Evolutionary conservation across 306 rosid genomes (phyloP), one percentile per base, ranked within the genome.

Genomic region (Trifolium pratense): DNA sequence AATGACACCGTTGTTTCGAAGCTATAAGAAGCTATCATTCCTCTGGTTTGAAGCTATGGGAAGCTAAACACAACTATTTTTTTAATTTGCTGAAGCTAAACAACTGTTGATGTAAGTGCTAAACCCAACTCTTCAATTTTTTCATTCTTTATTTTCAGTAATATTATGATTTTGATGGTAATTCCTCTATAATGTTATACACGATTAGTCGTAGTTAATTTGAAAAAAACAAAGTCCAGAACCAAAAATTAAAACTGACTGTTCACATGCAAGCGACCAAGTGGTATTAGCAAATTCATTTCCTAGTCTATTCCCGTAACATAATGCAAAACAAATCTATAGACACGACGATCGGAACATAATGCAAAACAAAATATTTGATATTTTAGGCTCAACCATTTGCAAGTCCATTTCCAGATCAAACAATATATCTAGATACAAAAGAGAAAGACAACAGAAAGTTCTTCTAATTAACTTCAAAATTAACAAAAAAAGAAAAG

Each of bases 251-350:
- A 25, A 14, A 31, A 25, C 18, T 21, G 71, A 53, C 10, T 4
- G 53, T 60, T 23, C 31, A 18, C 70, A 60, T 26, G 68, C 42
- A 25, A 29, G 72, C 5, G 26, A 49, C 23, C 51, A 18, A 17
- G 57, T 74, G 17, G 43, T 52, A 46, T 21, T 48, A 8, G 14
- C 18, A 78, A 59, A 16, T 46, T 66, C 43, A 73, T 46, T 34
- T 21, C 23, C 53, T n/a, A 48, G 16, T 48, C 20, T 48, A 48
- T n/a, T 15, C 3, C 10, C 23, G 11, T 16, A 17, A 16, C 73
- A 20, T 17, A 48, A 69, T n/a, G n/a, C n/a, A n/a, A n/a, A n/a
- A n/a, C n/a, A 32, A 43, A 61, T 15, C 48, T 9, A 31, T 49
- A 51, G 48, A 51, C 36, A 26, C 2, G 51, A 36, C 4, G 26